A percentile compares a stretch with the other conserved stretches of the same genome.
Evolutionary conservation across 768 basidiomycete species (phyloP).

Genomic region (Lactifluus hygrophoroides): DNA sequence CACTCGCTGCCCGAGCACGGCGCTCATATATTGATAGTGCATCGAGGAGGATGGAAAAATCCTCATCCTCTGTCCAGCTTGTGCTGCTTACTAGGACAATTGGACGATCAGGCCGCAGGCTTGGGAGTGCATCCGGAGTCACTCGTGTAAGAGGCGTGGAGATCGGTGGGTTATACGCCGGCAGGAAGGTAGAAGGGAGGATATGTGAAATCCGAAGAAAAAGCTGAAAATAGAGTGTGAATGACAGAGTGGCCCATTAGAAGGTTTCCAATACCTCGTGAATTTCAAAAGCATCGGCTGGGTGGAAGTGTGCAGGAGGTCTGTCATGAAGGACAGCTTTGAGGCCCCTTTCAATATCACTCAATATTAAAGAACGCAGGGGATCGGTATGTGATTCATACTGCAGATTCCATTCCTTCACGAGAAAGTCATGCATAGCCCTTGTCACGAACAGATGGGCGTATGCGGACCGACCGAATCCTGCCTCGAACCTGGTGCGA

Average conservation of each 20-base stretch:
- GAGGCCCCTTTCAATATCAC: slow-evolving; percentile 46
- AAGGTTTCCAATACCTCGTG: slow-evolving; percentile 50
- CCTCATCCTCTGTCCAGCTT: slow-evolving; percentile 96
- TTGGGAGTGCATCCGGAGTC: slow-evolving; percentile 41
- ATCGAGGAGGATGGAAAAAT: slow-evolving; percentile 75
- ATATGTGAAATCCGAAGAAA: slow-evolving; percentile 45
- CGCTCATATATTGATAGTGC: slow-evolving; percentile 67
- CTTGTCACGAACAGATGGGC: slow-evolving; percentile 91
- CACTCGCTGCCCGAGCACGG: slow-evolving; percentile 32
- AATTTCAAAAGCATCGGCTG: slow-evolving; percentile 55
- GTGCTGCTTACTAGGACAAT: slow-evolving; percentile 88
- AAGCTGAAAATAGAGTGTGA: slow-evolving; percentile 28
- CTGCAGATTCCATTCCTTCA: slow-evolving; percentile 68
- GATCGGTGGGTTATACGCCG: slow-evolving; percentile 27
- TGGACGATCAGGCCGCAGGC: slow-evolving; percentile 62
- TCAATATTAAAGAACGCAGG: not conserved
- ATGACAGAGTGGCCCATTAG: slow-evolving; percentile 8
- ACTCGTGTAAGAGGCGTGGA: slow-evolving; percentile 24
- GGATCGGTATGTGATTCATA: slow-evolving; percentile 32
- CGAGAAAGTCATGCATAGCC: slow-evolving; percentile 71
- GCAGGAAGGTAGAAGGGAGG: slow-evolving; percentile 47
- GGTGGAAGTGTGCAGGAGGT: slow-evolving; percentile 79
- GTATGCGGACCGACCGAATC: slow-evolving; percentile 73
- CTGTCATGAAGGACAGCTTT: slow-evolving; percentile 81
- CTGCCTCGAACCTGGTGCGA: slow-evolving; percentile 74